A percentile compares a stretch with the other conserved stretches of the same genome.
Conservation (phyloP, 1,139 yeast species). For the Kodamaea arcana region DNA sequence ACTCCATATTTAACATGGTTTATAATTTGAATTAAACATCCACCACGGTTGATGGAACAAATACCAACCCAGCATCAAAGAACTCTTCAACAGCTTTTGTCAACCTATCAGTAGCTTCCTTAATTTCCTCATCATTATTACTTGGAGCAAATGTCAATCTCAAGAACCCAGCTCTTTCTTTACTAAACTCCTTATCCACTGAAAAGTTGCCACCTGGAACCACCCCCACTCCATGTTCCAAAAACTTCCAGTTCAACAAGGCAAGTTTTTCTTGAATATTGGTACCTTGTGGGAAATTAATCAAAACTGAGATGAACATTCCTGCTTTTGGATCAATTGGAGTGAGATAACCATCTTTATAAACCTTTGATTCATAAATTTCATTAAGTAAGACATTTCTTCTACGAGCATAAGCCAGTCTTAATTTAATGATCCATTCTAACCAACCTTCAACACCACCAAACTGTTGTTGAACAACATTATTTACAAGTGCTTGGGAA, state of each 20-base stretch:
- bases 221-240: conserved; percentile 13
- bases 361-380: conserved; percentile 13
- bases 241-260: conserved; percentile 13
- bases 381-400: conserved; percentile 13
- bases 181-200: conserved; percentile 25
- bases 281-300: conserved; percentile 15
- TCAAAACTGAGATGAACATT: conserved; percentile 14
- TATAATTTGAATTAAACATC: no score
- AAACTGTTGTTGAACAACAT: conserved; percentile 15
- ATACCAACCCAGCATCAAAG: conserved; percentile 37
- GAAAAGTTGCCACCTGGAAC: conserved; percentile 15
- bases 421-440: conserved; percentile 19
- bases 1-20: no score
- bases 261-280: conserved; percentile 10
- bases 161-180: conserved; percentile 38
- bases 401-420: conserved; percentile 16
- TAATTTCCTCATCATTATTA: conserved; percentile 37
- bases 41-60: no score
- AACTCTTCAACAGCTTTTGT: conserved; percentile 44
- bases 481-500: conserved; percentile 19
- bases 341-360: conserved; percentile 12
- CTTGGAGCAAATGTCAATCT: conserved; percentile 57
- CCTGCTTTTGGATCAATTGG: conserved; percentile 16
- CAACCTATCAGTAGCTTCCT: conserved; percentile 48
- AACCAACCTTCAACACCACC: conserved; percentile 22